Evolutionary conservation across 2,329 filamentous ascomycete species (phyloP).

Genomic region (Botryosphaeria dothidea): DNA sequence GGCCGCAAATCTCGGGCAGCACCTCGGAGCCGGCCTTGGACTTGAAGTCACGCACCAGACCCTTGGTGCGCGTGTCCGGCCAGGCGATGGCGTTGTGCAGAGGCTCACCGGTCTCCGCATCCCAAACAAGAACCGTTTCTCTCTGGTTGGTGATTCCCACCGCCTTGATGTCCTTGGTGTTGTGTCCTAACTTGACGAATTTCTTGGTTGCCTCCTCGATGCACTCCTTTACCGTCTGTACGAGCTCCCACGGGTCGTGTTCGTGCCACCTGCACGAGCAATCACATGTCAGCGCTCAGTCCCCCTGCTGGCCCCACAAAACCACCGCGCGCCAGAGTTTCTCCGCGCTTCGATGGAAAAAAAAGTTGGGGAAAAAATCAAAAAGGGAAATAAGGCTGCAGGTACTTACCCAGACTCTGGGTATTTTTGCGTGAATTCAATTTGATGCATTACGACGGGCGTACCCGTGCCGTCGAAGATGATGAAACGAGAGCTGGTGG

Average conservation of each 20-base stretch:
- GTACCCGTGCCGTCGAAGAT: conserved; percentile 82
- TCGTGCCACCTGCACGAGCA: conserved; percentile 74
- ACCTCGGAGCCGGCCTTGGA: conserved; percentile 65
- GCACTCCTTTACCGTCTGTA: conserved; percentile 74
- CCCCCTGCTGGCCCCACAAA: conserved; percentile 12
- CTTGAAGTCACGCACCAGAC: conserved; percentile 76
- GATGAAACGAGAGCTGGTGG: conserved; percentile 84
- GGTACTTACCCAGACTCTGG: conserved; percentile 75
- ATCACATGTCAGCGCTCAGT: conserved; percentile 19
- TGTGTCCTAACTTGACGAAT: conserved; percentile 71
- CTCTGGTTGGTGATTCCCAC: conserved; percentile 90
- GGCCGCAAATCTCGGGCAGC: conserved; percentile 70
- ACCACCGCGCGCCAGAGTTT: neutral
- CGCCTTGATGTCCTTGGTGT: conserved; percentile 67
- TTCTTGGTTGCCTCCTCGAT: conserved; percentile 73
- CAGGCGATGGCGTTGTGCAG: conserved; percentile 86
- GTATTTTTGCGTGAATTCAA: conserved; percentile 83
- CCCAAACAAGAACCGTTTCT: conserved; percentile 86
- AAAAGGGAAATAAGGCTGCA: neutral
- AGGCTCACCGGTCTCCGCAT: conserved; percentile 75
- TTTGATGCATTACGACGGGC: conserved; percentile 79
- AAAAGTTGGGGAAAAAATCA: neutral
- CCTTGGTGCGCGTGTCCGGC: conserved; percentile 81
- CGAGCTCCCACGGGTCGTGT: conserved; percentile 77
- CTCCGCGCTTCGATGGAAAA: conserved; percentile 9